Evolutionary conservation across 23 red algal species (phyloP).

Genomic region (Agarophyton chilense): DNA sequence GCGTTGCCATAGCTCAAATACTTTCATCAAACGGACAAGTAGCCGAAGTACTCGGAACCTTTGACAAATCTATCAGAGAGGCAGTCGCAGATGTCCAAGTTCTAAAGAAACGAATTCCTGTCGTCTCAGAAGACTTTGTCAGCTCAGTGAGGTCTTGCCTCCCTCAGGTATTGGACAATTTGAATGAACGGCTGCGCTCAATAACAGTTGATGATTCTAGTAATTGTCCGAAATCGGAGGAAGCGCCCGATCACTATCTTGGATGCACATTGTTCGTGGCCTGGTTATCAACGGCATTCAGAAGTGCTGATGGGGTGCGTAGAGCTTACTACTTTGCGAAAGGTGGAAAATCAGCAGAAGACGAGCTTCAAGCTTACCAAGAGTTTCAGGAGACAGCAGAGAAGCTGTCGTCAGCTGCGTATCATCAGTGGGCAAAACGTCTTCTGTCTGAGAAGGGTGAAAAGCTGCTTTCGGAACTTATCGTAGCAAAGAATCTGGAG

Average conservation of each 20-base stretch:
- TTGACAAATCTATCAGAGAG: constrained; percentile 36
- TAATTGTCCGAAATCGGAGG: background rate
- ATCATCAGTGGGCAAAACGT: constrained; percentile 39
- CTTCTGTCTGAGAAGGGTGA: background rate
- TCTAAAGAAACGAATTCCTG: constrained; percentile 30
- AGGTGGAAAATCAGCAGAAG: background rate
- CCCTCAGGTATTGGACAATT: constrained; percentile 30
- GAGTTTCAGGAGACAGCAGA: constrained; percentile 25
- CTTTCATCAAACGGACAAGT: constrained; percentile 42
- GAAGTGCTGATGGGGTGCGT: constrained; percentile 22
- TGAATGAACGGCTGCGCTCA: constrained; percentile 16
- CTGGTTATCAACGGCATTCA: constrained; percentile 39
- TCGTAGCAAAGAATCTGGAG: background rate
- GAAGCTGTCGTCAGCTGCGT: constrained; percentile 3
- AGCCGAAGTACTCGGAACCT: constrained; percentile 14
- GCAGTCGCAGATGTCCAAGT: constrained; percentile 35
- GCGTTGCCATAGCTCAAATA: constrained; percentile 14
- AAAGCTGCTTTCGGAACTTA: constrained; percentile 18
- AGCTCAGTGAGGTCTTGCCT: constrained; percentile 12
- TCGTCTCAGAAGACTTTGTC: constrained; percentile 25
- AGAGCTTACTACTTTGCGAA: constrained; percentile 27
- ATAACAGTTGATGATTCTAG: constrained; percentile 15
- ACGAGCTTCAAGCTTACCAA: background rate
- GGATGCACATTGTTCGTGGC: constrained; percentile 46
- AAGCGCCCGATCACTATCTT: background rate